Evolutionary conservation across 2,329 filamentous ascomycete genomes (phyloP), one percentile per base, ranked within the genome.

Genomic region (Calonectria pseudoturangicola): DNA sequence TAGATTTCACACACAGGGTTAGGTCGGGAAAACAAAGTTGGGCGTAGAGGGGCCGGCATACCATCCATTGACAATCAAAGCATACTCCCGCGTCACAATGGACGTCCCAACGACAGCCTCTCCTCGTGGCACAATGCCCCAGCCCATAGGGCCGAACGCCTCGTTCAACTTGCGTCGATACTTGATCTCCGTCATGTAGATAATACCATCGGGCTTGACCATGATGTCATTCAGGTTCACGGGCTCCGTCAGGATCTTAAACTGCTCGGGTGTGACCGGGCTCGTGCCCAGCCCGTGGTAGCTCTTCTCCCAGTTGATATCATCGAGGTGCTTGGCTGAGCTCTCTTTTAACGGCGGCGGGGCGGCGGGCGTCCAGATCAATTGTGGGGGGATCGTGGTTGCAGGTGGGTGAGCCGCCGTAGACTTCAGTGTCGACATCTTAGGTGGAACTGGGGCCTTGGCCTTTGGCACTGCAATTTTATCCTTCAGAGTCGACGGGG

Each of bases 101-200:
- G 93, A 95, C 36, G 92, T 91, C n/a, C 94, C 95, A 1, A 98
- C 94, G 15, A 95, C 93, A 65, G 94, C 92, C 82, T 98, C 94
- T 18, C 95, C 93, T 71, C 96, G 88, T 12, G 97, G 97, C 69
- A 96, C 96, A 68, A 99, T 87, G 0, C 97, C 97, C 97, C 97
- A 99, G 8, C 94, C 97, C 67, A 97, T 97, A 0, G 97, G 97
- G 0, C 97, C 96, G 85, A 99, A 99, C 0, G 95, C 95, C 80
- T 89, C 88, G 84, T 98, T 98, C 79, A 99, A 85, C 75, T 98
- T 96, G 75, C 96, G 89, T 54, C 97, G 89, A 86, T 99, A 99
- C 87, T 98, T 98, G 88, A 99, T 98, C 88, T 99, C 97, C 15
- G 97, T 97, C 71, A 99, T 88, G 83, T 98, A 99, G 72, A 98